Evolutionary conservation across 2,329 filamentous ascomycete genomes (phyloP).

Genomic region (Colletotrichum limetticola): DNA sequence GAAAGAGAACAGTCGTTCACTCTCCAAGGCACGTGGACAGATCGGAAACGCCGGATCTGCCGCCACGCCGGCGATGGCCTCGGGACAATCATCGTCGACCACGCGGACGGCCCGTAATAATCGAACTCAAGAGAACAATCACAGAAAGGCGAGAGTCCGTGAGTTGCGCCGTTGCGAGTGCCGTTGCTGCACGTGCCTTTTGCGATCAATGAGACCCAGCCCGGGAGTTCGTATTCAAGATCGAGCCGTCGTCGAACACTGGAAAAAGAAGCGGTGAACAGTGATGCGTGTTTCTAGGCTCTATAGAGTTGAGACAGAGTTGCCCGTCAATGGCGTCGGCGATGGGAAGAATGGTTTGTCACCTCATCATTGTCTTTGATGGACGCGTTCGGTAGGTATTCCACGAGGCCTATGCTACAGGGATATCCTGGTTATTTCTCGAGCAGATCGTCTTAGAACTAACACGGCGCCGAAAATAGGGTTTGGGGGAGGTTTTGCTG

Average conservation of each 20-base stretch:
- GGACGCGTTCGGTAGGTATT: not conserved
- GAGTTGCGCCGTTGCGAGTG: slow-evolving; percentile 9
- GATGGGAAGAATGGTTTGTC: not conserved
- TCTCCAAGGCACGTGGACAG: not conserved
- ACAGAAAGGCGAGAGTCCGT: not conserved
- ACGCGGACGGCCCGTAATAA: slow-evolving; percentile 3
- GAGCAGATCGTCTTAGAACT: not conserved
- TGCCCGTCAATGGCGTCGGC: not conserved
- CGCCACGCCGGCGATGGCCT: not conserved
- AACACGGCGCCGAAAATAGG: not conserved
- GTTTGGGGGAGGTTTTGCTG: not conserved
- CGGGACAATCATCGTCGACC: not conserved
- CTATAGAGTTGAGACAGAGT: not conserved
- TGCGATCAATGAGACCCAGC: not conserved
- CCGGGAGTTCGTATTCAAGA: not conserved
- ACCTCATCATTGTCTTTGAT: not conserved
- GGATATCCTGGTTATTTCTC: not conserved
- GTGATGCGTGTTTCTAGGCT: not conserved
- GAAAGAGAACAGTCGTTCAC: slow-evolving; percentile 1
- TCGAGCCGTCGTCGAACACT: not conserved
- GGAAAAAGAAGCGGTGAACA: not conserved
- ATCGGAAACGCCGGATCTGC: slow-evolving; percentile 14
- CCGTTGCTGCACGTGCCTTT: not conserved
- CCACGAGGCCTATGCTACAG: not conserved
- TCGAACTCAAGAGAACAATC: not conserved